These are phyloP conservation scores for Sphenostylis stenocarpa DNA, from an alignment of 306 rosid genomes.

Conservation along the genomic window DNA sequence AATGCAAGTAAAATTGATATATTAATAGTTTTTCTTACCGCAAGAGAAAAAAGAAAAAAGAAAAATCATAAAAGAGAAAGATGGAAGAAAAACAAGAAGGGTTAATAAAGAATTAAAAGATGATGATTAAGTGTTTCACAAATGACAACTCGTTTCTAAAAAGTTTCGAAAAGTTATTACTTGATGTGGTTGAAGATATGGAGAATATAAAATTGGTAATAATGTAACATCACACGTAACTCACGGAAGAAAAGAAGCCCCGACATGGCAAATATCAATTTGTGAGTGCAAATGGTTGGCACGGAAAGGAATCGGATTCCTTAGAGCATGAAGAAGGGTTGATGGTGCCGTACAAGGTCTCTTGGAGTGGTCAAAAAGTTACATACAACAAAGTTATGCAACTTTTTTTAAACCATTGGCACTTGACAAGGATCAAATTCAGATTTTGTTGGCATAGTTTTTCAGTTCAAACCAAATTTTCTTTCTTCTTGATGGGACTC, in stretches of 20 bases:
- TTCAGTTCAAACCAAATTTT: background rate
- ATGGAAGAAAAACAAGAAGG: too few species aligned
- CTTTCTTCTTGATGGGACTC: conserved; percentile 46
- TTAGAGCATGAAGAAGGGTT: conserved; percentile 25
- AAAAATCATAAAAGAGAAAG: too few species aligned
- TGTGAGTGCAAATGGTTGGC: conserved; percentile 21
- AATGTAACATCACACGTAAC: conserved; percentile 9
- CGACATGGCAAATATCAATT: conserved; percentile 17
- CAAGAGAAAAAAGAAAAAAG: too few species aligned
- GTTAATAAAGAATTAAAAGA: background rate
- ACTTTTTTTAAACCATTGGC: conserved; percentile 7
- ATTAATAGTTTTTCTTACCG: too few species aligned
- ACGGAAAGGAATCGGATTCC: conserved; percentile 58
- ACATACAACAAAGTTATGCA: conserved; percentile 37
- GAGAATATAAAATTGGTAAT: background rate
- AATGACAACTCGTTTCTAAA: background rate
- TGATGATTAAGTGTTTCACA: background rate
- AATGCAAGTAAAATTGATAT: too few species aligned
- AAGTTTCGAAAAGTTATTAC: background rate
- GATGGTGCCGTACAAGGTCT: conserved; percentile 28
- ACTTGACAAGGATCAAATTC: conserved; percentile 10
- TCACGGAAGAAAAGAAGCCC: conserved; percentile 41
- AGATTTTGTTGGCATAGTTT: background rate
- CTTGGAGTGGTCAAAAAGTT: conserved; percentile 52
- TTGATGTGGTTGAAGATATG: background rate